Conservation (phyloP, 2,329 filamentous ascomycete species). For the Colletotrichum scovillei region DNA sequence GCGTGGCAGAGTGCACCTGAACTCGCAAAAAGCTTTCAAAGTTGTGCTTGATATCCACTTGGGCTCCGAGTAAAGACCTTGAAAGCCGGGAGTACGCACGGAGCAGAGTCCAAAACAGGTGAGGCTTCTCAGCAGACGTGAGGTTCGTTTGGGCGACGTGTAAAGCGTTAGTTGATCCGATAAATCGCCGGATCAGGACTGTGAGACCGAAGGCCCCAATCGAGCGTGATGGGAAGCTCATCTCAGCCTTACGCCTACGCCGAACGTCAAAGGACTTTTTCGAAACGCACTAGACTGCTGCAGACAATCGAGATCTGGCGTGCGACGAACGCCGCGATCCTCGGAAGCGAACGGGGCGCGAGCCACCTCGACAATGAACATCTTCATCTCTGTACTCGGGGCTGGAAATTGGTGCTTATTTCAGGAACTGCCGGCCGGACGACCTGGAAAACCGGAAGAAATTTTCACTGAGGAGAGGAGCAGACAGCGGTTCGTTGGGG, state of each 20-base stretch:
- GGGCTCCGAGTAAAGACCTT: background rate
- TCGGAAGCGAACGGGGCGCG: background rate
- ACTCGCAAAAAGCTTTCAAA: background rate
- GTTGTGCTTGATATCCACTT: background rate
- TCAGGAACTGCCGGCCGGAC: background rate
- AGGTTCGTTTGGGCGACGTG: background rate
- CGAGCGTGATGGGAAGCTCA: background rate
- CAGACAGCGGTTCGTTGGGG: conserved; percentile 18
- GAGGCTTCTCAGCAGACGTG: background rate
- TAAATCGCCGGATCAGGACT: background rate
- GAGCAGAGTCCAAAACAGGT: background rate
- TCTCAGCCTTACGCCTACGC: background rate
- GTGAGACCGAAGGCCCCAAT: background rate
- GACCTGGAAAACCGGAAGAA: background rate
- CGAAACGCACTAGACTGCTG: background rate
- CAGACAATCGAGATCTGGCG: background rate
- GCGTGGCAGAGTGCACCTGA: background rate
- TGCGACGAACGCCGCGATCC: background rate
- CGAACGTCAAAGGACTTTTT: background rate
- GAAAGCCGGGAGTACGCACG: background rate
- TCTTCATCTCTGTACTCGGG: conserved; percentile 3
- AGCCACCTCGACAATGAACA: background rate
- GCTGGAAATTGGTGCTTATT: background rate
- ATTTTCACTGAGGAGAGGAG: background rate
- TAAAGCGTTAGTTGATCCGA: background rate